Percentiles rank a stretch among this genome's conserved stretches.
Evolutionary conservation across 2,329 filamentous ascomycete species (phyloP).

Genomic region (Aspergillus sp.): DNA sequence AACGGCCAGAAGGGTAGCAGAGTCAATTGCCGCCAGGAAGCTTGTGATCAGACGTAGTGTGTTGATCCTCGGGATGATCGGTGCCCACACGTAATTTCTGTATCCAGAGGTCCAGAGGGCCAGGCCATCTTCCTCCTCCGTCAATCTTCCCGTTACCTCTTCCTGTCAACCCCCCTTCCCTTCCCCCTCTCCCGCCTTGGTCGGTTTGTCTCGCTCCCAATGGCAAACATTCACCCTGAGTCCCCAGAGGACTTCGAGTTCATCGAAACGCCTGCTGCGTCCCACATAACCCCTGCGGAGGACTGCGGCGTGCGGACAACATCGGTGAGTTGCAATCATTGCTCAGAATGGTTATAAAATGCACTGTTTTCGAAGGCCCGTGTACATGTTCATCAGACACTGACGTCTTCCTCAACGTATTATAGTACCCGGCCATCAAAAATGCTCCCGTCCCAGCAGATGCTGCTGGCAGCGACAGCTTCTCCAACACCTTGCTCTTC

Average conservation of each 20-base stretch:
- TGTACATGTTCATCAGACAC: neutral
- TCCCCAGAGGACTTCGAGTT: slow-evolving; percentile 56
- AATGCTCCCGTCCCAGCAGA: slow-evolving; percentile 95
- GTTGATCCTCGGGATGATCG: slow-evolving; percentile 8
- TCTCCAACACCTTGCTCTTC: slow-evolving; percentile 81
- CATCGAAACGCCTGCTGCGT: slow-evolving; percentile 64
- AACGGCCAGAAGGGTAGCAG: neutral
- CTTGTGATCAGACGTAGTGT: slow-evolving; percentile 6
- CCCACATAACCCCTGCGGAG: slow-evolving; percentile 55
- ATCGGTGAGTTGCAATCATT: slow-evolving; percentile 51
- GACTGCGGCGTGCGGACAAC: slow-evolving; percentile 67
- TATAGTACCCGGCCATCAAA: slow-evolving; percentile 83
- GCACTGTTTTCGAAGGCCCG: neutral
- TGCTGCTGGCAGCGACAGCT: slow-evolving; percentile 78
- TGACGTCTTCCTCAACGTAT: slow-evolving; percentile 10
- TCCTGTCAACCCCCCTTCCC: slow-evolving; percentile 24
- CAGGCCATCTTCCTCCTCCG: slow-evolving; percentile 7
- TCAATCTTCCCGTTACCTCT: slow-evolving; percentile 13
- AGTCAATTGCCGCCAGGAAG: neutral
- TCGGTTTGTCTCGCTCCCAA: slow-evolving; percentile 35
- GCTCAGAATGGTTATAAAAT: neutral
- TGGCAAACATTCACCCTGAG: slow-evolving; percentile 50
- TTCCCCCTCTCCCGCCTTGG: slow-evolving; percentile 29
- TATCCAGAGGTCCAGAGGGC: slow-evolving; percentile 9
- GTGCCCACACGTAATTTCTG: slow-evolving; percentile 13